Conservation (phyloP, 192 early-diverging fungal species). For the Coemansia sp. region DNA sequence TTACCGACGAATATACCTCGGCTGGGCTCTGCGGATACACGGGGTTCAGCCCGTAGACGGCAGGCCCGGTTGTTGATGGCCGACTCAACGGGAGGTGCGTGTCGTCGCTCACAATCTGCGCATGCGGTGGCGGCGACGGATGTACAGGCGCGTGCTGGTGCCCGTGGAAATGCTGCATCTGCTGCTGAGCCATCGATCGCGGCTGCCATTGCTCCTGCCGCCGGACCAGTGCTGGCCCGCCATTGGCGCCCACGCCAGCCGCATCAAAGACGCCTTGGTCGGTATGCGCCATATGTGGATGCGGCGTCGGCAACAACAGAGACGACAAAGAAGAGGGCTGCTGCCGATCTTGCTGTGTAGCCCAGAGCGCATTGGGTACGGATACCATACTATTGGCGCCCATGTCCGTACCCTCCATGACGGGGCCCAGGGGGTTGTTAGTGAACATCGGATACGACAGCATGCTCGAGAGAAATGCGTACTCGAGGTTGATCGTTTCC, state of each 20-base stretch:
- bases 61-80: slow-evolving; percentile 49
- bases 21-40: slow-evolving; percentile 46
- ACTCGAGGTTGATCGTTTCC: slow-evolving; percentile 86
- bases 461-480: slow-evolving; percentile 89
- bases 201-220: slow-evolving; percentile 37
- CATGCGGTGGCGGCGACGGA: slow-evolving; percentile 28
- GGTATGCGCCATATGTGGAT: slow-evolving; percentile 6
- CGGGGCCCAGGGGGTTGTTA: slow-evolving; percentile 25
- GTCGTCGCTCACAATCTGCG: slow-evolving; percentile 32
- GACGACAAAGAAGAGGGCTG: not conserved
- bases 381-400: slow-evolving; percentile 39
- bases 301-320: slow-evolving; percentile 11
- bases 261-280: slow-evolving; percentile 8
- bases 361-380: slow-evolving; percentile 56
- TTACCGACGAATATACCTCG: slow-evolving; percentile 80
- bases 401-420: slow-evolving; percentile 30
- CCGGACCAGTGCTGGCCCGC: slow-evolving; percentile 11
- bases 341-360: slow-evolving; percentile 28
- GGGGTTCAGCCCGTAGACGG: slow-evolving; percentile 56
- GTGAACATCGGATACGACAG: slow-evolving; percentile 66
- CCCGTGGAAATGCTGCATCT: not conserved
- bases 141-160: slow-evolving; percentile 16
- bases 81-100: slow-evolving; percentile 38
- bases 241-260: slow-evolving; percentile 7
- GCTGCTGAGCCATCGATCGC: slow-evolving; percentile 15